Conservation (phyloP, 345 rosid genomes). For the Physaria fendleri region DNA sequence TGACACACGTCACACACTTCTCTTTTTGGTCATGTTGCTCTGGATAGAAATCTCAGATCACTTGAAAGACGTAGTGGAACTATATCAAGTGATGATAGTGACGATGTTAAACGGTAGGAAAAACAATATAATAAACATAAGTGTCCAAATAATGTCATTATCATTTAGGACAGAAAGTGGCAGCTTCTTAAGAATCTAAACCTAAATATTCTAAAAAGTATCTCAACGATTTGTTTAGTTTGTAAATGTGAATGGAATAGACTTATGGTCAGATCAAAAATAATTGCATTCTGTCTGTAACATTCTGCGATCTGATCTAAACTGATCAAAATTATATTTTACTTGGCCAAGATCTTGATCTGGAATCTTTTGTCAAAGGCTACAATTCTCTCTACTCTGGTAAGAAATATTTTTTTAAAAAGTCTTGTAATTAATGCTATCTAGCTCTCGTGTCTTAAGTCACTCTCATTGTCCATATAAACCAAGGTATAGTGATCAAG, state of each 20-base stretch:
- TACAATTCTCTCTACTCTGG: not conserved
- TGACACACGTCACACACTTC: conserved; percentile 1
- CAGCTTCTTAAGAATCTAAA: conserved; percentile 16
- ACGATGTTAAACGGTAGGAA: not conserved
- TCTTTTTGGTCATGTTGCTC: conserved; percentile 6
- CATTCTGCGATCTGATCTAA: conserved; percentile 26
- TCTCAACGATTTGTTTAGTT: not conserved
- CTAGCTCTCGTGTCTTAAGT: not conserved
- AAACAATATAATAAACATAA: not conserved
- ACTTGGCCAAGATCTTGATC: conserved; percentile 28
- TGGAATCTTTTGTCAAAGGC: conserved; percentile 28
- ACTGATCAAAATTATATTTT: conserved; percentile 8
- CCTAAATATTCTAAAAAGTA: not conserved
- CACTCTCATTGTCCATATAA: conserved; percentile 11
- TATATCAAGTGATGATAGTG: conserved; percentile 8
- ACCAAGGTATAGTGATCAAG: not conserved
- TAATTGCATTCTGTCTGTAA: conserved; percentile 21
- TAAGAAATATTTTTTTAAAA: not conserved
- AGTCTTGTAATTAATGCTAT: conserved; percentile 10
- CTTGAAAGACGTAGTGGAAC: not conserved
- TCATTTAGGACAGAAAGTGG: not conserved
- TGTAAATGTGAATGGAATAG: conserved; percentile 12
- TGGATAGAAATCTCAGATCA: not conserved
- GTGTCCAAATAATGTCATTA: not conserved
- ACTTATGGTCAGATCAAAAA: conserved; percentile 8